These are phyloP conservation scores for Lolium rigidum DNA, from an alignment of 176 grass and related monocot genomes.

Conservation along the genomic window DNA sequence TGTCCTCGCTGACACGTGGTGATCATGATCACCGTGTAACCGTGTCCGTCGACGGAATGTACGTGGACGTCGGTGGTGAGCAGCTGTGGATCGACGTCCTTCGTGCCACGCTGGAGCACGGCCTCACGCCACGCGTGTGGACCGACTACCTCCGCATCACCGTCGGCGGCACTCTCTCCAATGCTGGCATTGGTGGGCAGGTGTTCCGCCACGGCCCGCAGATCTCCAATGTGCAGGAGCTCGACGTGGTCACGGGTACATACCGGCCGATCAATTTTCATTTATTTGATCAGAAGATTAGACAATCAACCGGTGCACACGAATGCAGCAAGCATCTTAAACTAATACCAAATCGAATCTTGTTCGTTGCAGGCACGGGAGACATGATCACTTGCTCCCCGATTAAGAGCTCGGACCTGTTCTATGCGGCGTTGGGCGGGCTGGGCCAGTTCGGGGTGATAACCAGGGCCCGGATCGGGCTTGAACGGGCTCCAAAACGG, in stretches of 20 bases:
- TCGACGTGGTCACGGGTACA: slow-evolving; percentile 69
- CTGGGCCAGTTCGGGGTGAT: slow-evolving; percentile 67
- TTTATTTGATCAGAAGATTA: neutral
- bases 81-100: slow-evolving; percentile 77
- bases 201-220: slow-evolving; percentile 63
- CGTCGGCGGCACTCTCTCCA: slow-evolving; percentile 65
- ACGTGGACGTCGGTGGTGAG: slow-evolving; percentile 54
- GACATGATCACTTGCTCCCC: slow-evolving; percentile 51
- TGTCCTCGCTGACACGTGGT: slow-evolving; percentile 30
- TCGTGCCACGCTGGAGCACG: slow-evolving; percentile 39
- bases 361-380: slow-evolving; percentile 47
- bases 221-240: slow-evolving; percentile 56
- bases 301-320: neutral
- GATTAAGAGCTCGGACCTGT: slow-evolving; percentile 36
- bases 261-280: neutral
- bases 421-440: slow-evolving; percentile 51
- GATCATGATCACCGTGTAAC: neutral
- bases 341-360: neutral
- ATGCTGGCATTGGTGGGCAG: slow-evolving; percentile 59
- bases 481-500: slow-evolving; percentile 37
- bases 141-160: slow-evolving; percentile 61
- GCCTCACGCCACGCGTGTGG: slow-evolving; percentile 39
- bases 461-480: slow-evolving; percentile 47
- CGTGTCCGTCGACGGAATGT: neutral
- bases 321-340: neutral